Percentiles rank a stretch among this genome's conserved stretches.
phyloP scores from a whole-genome alignment of 1,284 basidiomycete genomes.

The Coniophora puteana region DNA sequence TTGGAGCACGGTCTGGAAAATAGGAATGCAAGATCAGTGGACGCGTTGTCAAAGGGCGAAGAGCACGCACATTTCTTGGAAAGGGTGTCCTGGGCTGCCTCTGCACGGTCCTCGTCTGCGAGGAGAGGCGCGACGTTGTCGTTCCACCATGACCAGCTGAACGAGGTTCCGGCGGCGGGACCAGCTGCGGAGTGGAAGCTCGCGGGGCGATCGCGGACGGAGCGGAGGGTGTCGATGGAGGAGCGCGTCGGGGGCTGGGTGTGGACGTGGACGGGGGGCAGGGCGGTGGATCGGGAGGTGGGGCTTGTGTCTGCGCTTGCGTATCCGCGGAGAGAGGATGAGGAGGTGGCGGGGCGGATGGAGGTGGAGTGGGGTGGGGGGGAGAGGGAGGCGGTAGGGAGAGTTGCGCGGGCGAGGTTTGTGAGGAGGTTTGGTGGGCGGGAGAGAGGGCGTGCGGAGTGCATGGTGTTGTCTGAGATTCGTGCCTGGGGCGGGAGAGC shows the following conservation, averaged over 20 bases:
- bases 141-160: slow-evolving; percentile 56
- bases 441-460: slow-evolving; percentile 29
- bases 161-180: slow-evolving; percentile 16
- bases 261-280: slow-evolving; percentile 33
- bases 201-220: slow-evolving; percentile 46
- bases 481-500: slow-evolving; percentile 42
- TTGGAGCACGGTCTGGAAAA: slow-evolving; percentile 62
- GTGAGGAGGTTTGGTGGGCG: slow-evolving; percentile 58
- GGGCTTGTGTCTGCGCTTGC: slow-evolving; percentile 23
- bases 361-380: slow-evolving; percentile 28
- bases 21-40: slow-evolving; percentile 4
- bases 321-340: slow-evolving; percentile 3
- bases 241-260: slow-evolving; percentile 40
- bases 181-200: slow-evolving; percentile 22
- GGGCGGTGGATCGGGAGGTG: slow-evolving; percentile 29
- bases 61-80: slow-evolving; percentile 63
- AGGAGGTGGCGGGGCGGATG: slow-evolving; percentile 31
- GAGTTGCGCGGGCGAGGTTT: slow-evolving; percentile 55
- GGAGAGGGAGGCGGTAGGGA: slow-evolving; percentile 60
- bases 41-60: slow-evolving; percentile 2
- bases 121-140: slow-evolving; percentile 45
- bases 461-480: slow-evolving; percentile 39
- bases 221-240: slow-evolving; percentile 63
- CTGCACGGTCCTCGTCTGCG: slow-evolving; percentile 55
- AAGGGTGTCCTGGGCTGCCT: slow-evolving; percentile 47